Evolutionary conservation across 768 basidiomycete genomes (phyloP).

Genomic region (Boletus barrowsii): DNA sequence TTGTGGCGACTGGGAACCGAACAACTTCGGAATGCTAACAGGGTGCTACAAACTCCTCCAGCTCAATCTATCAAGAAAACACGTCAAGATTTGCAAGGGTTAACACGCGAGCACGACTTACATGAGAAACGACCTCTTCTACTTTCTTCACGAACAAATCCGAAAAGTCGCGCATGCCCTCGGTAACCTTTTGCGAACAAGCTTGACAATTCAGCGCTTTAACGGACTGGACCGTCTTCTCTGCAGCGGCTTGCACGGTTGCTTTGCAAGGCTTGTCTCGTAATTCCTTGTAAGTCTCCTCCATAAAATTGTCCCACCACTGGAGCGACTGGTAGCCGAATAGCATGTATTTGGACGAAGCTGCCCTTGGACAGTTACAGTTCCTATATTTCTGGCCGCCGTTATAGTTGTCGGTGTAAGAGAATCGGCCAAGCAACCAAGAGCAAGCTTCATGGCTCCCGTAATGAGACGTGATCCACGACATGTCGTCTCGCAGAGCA

Average conservation of each 20-base stretch:
- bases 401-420: neutral
- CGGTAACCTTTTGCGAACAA: conserved; percentile 2
- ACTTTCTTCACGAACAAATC: conserved; percentile 7
- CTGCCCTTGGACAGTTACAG: neutral
- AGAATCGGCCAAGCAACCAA: conserved; percentile 3
- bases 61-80: neutral
- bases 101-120: neutral
- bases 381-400: neutral
- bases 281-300: conserved; percentile 3
- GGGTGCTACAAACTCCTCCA: too few relatives aligned
- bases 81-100: neutral
- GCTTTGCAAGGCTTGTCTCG: conserved; percentile 21
- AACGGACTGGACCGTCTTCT: neutral
- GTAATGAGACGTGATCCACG: conserved; percentile 18
- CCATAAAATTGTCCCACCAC: conserved; percentile 23
- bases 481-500: neutral
- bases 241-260: neutral
- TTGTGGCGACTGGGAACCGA: too few relatives aligned
- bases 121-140: conserved; percentile 11
- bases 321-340: neutral
- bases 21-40: too few relatives aligned
- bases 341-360: neutral
- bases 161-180: conserved; percentile 15
- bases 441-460: neutral
- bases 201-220: neutral